phyloP scores from a whole-genome alignment of 306 rosid genomes.

The Vigna unguiculata region DNA sequence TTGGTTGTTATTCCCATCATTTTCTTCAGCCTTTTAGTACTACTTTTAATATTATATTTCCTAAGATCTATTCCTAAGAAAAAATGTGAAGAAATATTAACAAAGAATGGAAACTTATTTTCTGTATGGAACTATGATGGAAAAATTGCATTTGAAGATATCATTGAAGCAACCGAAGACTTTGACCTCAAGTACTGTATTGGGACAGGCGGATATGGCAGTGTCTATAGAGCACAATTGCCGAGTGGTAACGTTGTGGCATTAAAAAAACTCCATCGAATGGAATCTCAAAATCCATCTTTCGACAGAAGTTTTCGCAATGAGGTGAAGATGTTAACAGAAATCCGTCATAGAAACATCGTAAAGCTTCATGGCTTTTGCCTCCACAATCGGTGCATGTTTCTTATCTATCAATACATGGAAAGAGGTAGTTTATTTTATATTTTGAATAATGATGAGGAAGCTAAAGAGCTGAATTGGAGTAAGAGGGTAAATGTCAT shows the following conservation, averaged over 20 bases:
- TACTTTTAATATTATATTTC: background rate
- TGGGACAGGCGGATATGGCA: background rate
- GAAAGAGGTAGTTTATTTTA: slow-evolving; percentile 33
- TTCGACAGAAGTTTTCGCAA: slow-evolving; percentile 23
- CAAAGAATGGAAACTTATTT: background rate
- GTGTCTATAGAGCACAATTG: slow-evolving; percentile 5
- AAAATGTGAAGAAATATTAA: background rate
- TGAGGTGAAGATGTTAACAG: slow-evolving; percentile 23
- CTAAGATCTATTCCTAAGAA: background rate
- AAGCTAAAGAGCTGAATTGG: slow-evolving; percentile 27
- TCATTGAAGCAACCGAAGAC: slow-evolving; percentile 30
- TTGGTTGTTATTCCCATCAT: slow-evolving; percentile 1
- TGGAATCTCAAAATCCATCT: slow-evolving; percentile 19
- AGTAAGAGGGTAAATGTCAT: slow-evolving; percentile 15
- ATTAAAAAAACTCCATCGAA: slow-evolving; percentile 26
- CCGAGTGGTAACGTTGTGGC: slow-evolving; percentile 7
- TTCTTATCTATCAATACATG: slow-evolving; percentile 35
- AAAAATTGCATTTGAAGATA: background rate
- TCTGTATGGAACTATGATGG: too few relatives aligned
- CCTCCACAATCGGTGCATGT: slow-evolving; percentile 36
- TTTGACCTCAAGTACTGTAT: slow-evolving; percentile 26
- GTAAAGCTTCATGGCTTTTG: slow-evolving; percentile 33
- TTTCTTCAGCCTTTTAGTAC: background rate
- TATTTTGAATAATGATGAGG: background rate
- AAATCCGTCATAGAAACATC: slow-evolving; percentile 17